Evolutionary conservation across 441 rosid species (phyloP).

Genomic region (Erysimum cheiri): DNA sequence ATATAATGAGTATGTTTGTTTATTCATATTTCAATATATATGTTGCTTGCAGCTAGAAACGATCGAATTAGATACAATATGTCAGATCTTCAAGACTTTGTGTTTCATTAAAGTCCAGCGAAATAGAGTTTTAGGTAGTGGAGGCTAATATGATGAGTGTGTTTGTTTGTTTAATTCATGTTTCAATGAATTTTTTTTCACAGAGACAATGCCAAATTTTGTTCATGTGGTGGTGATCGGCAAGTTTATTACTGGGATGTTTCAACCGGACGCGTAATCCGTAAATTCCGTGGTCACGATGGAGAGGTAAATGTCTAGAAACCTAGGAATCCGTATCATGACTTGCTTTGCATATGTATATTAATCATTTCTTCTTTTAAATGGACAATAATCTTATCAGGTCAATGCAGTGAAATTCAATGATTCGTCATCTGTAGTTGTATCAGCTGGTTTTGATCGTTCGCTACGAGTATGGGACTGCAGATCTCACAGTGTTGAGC

Average conservation of each 20-base stretch:
- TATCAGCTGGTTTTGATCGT: slow-evolving; percentile 93
- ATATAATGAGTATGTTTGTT: background rate
- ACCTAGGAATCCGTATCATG: background rate
- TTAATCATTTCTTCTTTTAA: background rate
- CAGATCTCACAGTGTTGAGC: slow-evolving; percentile 92
- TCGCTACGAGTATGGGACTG: slow-evolving; percentile 96
- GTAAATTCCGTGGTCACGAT: slow-evolving; percentile 92
- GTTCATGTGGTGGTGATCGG: slow-evolving; percentile 96
- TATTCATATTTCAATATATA: background rate
- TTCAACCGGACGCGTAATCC: slow-evolving; percentile 83
- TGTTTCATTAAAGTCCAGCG: background rate
- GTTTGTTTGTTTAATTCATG: slow-evolving; percentile 6
- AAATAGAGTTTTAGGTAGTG: background rate
- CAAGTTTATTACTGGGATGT: slow-evolving; percentile 98
- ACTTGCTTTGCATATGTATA: background rate
- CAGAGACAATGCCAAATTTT: slow-evolving; percentile 86
- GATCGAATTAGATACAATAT: background rate
- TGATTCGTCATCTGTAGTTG: slow-evolving; percentile 80
- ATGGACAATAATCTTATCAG: slow-evolving; percentile 45
- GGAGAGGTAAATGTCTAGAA: slow-evolving; percentile 61
- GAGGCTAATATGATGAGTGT: slow-evolving; percentile 8
- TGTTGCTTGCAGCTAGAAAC: background rate
- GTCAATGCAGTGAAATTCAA: slow-evolving; percentile 94
- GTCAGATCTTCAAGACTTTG: background rate
- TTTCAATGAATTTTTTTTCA: background rate